Base-by-base conservation (phyloP, 2,329 filamentous ascomycete species). In the Aspergillus brasiliensis region DNA sequence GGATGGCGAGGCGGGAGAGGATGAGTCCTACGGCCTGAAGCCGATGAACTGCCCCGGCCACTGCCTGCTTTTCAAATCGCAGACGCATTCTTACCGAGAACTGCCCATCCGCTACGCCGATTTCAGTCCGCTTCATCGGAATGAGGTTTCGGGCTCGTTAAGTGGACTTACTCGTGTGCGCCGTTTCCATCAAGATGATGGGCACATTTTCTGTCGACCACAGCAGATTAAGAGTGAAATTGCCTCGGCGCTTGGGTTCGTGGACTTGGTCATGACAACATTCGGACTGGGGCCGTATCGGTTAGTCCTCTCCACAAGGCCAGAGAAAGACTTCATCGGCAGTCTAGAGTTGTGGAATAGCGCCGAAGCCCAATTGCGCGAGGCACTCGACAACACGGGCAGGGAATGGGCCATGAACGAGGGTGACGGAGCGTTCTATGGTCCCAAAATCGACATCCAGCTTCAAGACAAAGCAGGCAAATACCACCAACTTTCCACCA, bases 21-120 rank as follows among this genome's bases (percentile, higher is more conserved):
- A 90, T 62, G 87, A 88, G 64, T 89, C 91, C 63, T 96, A 91
- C 75, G 91, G 91, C 17, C 79, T 96, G 67, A 96, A 96, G 76
- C 92, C 92, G 13, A 96, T 96, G 92, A 96, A 96, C 73, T 96
- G 92, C 72, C 92, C 92, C 0, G 92, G 91, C 3, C 92, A 96
- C 75, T 96, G 91, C 73, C 81, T 96, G 64, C 85, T 96, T 62
- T 96, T 96, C 73, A 88, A 85, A 61, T 88, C 88, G 49, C 85
- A 88, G 65, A 83, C 84, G 59, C 86, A 88, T 62, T 92, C 88
- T 67, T 94, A 94, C 76, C 85, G 89, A 64, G 90, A 96, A 65
- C 80, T 96, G 17, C 92, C 92, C 1, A 84, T 96, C 62, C 87
- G 92, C 68, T 92, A 91, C 75, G 91, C 92, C 58, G 92, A 96